Base-by-base conservation (phyloP, 257 asterid genomes). In the Solanum chilense region DNA sequence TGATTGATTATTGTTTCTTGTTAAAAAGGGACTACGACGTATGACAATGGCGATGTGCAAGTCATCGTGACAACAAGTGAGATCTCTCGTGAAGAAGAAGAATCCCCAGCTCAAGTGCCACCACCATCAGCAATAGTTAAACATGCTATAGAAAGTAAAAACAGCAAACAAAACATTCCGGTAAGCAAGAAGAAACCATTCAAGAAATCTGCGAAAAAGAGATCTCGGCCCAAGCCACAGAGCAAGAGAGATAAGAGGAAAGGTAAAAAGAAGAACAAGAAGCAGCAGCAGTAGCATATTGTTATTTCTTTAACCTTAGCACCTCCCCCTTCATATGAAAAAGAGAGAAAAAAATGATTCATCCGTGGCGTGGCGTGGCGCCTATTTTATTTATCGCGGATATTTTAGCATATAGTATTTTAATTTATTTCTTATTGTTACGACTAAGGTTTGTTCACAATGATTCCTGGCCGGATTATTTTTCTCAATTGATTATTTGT, bases 61-160 rank as follows among this genome's bases (percentile, higher is more conserved):
- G 97, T 96, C 41, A 91, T 88, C 9, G 98, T 96, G 89, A 93
- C 92, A 31, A 96, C 98, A 25, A 93, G 97, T 73, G 98, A 93
- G 91, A 94, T 96, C 84, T 77, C 94, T n/a, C 91, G 86, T 4
- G 95, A 90, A 84, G 82, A 90, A 84, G 98, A 89, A 31, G 21
- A 82, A 23, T 71, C 31, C 60, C 92, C 90, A 20, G 82, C 47
- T 83, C 89, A 82, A 35, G 87, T 41, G 87, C 42, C 83, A 23
- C 41, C 83, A 23, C 89, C 87, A 60, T 74, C 60, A 56, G 91
- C 83, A 87, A 56, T 77, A 86, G 73, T 77, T 76, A 82, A 82
- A 64, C 21, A 86, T 23, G 85, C 18, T 44, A 92, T 88, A 86
- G 91, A 18, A 21, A 37, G 39, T 12, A 94, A 88, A 88, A 89